Conservation (phyloP, 2,329 filamentous ascomycete species). For the Taxawa tesnikishii region DNA sequence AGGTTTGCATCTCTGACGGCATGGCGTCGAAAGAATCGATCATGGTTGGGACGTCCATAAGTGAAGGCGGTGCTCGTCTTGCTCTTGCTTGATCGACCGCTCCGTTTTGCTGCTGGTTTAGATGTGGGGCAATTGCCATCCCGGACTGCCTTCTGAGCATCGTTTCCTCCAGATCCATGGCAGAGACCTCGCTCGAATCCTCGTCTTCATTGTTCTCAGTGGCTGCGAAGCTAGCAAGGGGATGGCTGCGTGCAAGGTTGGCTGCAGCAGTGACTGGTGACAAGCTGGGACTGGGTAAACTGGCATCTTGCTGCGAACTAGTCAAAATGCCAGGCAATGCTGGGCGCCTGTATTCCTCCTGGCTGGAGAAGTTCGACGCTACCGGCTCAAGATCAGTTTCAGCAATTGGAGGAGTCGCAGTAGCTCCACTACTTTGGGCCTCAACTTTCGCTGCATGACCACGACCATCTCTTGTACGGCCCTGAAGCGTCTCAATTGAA, state of each 20-base stretch:
- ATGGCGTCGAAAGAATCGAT: slow-evolving; percentile 84
- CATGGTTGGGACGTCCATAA: slow-evolving; percentile 76
- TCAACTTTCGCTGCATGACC: no score
- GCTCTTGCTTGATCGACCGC: no score
- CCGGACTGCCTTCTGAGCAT: no score
- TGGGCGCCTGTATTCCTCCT: slow-evolving; percentile 11
- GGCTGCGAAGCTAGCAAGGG: slow-evolving; percentile 5
- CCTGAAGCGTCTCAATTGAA: no score
- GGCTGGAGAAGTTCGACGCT: slow-evolving; percentile 10
- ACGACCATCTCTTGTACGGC: no score
- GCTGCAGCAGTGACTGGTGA: slow-evolving; percentile 82
- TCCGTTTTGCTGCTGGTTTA: no score
- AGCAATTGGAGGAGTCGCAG: slow-evolving; percentile 64
- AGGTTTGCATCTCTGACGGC: slow-evolving; percentile 82
- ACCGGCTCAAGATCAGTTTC: slow-evolving; percentile 56
- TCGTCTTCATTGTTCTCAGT: slow-evolving; percentile 14
- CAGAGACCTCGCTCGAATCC: slow-evolving; percentile 18
- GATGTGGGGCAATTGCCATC: no score
- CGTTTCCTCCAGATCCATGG: slow-evolving; percentile 20
- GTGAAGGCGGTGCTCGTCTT: slow-evolving; percentile 19
- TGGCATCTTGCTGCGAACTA: slow-evolving; percentile 71
- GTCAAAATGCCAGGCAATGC: slow-evolving; percentile 48
- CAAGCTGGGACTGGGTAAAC: slow-evolving; percentile 83
- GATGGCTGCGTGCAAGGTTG: slow-evolving; percentile 29
- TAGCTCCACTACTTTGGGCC: slow-evolving; percentile 2